Base-by-base conservation (phyloP, 108 stramenopile genomes). In the Aureococcus anophagefferens region DNA sequence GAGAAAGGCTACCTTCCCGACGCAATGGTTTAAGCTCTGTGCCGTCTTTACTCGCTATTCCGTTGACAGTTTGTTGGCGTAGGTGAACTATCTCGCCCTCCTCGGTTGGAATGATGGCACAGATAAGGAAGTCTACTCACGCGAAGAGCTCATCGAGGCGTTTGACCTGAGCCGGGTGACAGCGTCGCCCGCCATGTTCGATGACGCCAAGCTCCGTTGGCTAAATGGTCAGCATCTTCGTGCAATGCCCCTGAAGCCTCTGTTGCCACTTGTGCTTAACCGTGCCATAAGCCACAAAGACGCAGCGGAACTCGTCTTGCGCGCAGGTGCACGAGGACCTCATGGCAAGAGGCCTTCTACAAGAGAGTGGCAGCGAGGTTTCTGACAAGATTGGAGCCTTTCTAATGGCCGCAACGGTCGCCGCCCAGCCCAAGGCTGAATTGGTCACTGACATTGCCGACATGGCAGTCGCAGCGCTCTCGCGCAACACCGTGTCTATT, bases 101-200 rank as follows among this genome's bases (percentile, higher is more conserved):
- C 83, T 97, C 69, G 96, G 96, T 44, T 97, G 96, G 96, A 96
- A 96, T 78, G 94, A 94, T 72, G 96, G 96, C n/a, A 94, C 94
- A 0, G 94, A 94, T 51, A 87, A 96, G 80, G 96, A 97, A 72
- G 94, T 97, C 34, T 97, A 92, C 74, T 85, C 92, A 3, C 79
- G 93, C 25, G 91, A 94, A 51, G 96, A 97, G 76, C 79, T 97
- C n/a, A 91, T 94, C 68, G 91, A 97, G 63, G 87, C 86, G 15
- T 97, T 95, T 75, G 92, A 93, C 46, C 74, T 95, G 63, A 71
- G 90, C 69, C 90, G 94, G 51, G 92, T 94, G 31, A 93, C 95
- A 21, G 94, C 93, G 80, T 92, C 89, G 70, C 89, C 96, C 0
- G 91, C 92, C 33, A 90, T 97, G 15, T 97, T 97, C 77, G 96